phyloP scores from a whole-genome alignment of 352 stramenopile genomes.

The Phytophthora cactorum region DNA sequence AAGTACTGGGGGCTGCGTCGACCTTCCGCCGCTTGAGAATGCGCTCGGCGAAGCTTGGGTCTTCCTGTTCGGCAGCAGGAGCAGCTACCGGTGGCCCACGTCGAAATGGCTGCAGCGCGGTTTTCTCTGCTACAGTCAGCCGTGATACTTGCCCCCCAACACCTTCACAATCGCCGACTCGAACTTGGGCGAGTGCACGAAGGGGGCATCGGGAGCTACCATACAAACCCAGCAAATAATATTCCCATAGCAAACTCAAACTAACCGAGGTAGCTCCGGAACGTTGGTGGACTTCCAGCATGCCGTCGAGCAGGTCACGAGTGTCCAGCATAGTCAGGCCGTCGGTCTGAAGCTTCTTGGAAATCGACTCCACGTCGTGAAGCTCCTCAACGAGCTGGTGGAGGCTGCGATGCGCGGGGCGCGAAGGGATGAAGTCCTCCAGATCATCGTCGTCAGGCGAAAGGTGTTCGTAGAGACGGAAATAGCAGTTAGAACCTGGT shows the following conservation, averaged over 20 bases:
- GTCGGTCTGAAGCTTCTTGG: neutral
- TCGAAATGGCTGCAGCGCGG: neutral
- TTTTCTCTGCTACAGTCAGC: neutral
- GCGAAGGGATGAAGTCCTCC: neutral
- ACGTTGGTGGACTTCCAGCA: neutral
- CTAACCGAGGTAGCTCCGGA: neutral
- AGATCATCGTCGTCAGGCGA: neutral
- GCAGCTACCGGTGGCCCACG: neutral
- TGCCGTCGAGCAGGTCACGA: neutral
- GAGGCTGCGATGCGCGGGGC: neutral
- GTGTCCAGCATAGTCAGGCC: neutral
- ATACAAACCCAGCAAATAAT: neutral
- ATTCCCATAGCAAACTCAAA: neutral
- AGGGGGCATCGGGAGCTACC: neutral
- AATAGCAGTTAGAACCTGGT: neutral
- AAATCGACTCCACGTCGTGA: too few relatives aligned
- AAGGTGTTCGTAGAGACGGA: neutral
- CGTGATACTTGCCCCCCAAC: neutral
- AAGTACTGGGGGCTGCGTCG: neutral
- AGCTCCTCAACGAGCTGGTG: neutral
- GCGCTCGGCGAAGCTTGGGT: neutral
- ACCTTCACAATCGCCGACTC: constrained; percentile 2
- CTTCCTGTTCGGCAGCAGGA: neutral
- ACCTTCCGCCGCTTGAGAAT: neutral
- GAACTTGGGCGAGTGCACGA: neutral